Base-by-base conservation (phyloP, 2,329 filamentous ascomycete species). In the Cercospora zeina region DNA sequence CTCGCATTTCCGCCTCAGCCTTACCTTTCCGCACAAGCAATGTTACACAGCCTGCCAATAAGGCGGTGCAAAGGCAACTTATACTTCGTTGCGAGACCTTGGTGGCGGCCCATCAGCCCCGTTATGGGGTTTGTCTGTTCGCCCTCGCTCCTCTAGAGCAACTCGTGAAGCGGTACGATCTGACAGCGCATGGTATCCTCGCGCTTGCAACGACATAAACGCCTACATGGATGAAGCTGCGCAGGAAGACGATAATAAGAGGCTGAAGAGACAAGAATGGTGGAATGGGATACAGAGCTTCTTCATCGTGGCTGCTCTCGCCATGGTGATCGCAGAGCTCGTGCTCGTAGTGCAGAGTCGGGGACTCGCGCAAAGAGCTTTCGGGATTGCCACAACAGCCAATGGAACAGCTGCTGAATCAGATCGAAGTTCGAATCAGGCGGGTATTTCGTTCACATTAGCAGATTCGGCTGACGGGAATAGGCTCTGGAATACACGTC, bases 201-300 rank as follows among this genome's bases (percentile, higher is more conserved):
- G 1, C 8, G 1, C 10, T 16, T 19, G 7, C 8, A 19, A 19
- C 37, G n/a, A 39, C n/a, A 19, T 11, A 16, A 11, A 4, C 37
- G 14, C 5, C 14, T 10, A 13, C n/a, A 4, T 19, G 2, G 19
- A 39, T 39, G 37, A 39, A 14, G 7, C n/a, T 1, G 37, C 1
- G 37, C 37, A 39, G 3, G 37, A 39, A 3, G 37, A 39, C 37
- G 37, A 10, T 1, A 16, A 39, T 6, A 10, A 39, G 36, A 37
- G 6, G 14, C 10, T 9, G n/a, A 6, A 10, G n/a, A 19, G 37
- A 42, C n/a, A 42, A 9, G n/a, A 42, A 42, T 42, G 37, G 37
- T 42, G 37, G 37, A 42, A 42, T 42, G 37, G 37, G 37, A 42
- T 42, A 42, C 37, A 42, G 19, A 42, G 37, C n/a, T 42, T 42